Evolutionary conservation across 1,139 yeast species (phyloP).

Genomic region (Magnusiomyces tetraspermus): DNA sequence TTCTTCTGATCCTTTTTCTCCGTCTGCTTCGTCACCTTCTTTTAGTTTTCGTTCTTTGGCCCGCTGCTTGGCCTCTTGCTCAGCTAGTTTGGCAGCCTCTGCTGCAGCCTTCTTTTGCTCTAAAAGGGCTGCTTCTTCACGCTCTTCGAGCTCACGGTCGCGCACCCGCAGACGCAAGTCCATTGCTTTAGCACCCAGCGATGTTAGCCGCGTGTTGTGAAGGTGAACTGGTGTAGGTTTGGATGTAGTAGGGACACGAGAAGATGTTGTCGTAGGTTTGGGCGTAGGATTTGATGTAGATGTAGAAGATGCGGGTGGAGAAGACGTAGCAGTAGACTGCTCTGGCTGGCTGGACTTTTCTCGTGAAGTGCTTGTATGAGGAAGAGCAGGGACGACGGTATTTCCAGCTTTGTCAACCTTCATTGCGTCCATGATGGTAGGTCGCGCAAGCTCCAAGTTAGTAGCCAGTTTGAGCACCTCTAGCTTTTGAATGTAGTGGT

Average conservation of each 20-base stretch:
- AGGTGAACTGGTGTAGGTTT: neutral
- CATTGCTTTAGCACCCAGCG: constrained; percentile 2
- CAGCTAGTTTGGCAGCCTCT: constrained; percentile 32
- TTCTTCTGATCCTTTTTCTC: neutral
- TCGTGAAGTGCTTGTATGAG: neutral
- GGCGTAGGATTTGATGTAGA: neutral
- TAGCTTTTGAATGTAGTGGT: constrained; percentile 2
- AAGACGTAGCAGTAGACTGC: no score
- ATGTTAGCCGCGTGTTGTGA: neutral
- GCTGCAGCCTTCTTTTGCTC: constrained; percentile 44
- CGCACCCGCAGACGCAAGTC: constrained; percentile 6
- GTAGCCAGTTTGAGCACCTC: constrained; percentile 4
- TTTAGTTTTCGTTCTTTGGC: neutral
- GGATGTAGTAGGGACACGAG: neutral
- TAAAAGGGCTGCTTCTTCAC: constrained; percentile 36
- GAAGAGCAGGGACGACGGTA: neutral
- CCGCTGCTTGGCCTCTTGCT: neutral
- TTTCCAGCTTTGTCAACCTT: neutral
- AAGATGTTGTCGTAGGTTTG: no score
- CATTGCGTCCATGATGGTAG: neutral
- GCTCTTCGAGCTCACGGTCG: constrained; percentile 5
- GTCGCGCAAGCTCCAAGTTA: constrained; percentile 2
- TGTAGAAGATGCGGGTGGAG: neutral
- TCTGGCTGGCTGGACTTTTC: no score
- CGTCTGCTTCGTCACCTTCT: neutral